Percentiles rank a stretch among this genome's conserved stretches.
These are phyloP conservation scores for Kondoa malvinella DNA, from an alignment of 768 basidiomycete genomes.

Conservation along the genomic window DNA sequence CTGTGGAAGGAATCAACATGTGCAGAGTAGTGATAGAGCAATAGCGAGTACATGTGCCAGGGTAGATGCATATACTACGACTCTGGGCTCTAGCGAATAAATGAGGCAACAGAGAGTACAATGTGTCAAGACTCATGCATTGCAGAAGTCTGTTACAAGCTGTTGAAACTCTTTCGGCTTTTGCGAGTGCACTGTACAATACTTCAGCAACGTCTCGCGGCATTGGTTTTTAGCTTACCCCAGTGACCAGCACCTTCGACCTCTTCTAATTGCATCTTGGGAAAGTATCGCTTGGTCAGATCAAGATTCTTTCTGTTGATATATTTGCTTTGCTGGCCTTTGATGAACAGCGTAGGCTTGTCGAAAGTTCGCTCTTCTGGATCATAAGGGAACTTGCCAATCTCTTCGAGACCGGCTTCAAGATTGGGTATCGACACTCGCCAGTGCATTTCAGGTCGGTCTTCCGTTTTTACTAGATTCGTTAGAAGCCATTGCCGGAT, in stretches of 20 bases:
- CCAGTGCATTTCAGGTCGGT: constrained; percentile 41
- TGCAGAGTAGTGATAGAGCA: too few species aligned
- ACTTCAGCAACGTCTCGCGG: not conserved
- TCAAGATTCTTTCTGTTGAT: constrained; percentile 57
- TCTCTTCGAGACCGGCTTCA: constrained; percentile 42
- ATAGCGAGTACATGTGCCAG: too few species aligned
- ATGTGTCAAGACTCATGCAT: not conserved
- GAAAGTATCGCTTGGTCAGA: constrained; percentile 52
- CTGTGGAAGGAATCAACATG: too few species aligned
- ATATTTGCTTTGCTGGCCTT: constrained; percentile 50
- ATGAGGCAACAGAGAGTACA: too few species aligned
- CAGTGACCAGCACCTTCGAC: constrained; percentile 63
- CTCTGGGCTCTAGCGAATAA: too few species aligned
- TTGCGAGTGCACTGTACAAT: constrained; percentile 56
- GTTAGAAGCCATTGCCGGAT: constrained; percentile 73
- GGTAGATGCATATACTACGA: too few species aligned
- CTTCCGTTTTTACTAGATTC: constrained; percentile 40
- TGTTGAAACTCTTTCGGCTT: constrained; percentile 38
- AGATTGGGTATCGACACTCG: constrained; percentile 57
- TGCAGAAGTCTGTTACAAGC: constrained; percentile 32
- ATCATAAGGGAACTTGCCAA: constrained; percentile 61
- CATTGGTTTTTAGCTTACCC: constrained; percentile 41
- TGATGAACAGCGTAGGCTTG: constrained; percentile 54
- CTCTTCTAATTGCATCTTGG: constrained; percentile 44
- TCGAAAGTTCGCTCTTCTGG: constrained; percentile 36